These are phyloP conservation scores for Sarocladium brachiariae DNA, from an alignment of 2,329 filamentous ascomycete species.

Conservation along the genomic window DNA sequence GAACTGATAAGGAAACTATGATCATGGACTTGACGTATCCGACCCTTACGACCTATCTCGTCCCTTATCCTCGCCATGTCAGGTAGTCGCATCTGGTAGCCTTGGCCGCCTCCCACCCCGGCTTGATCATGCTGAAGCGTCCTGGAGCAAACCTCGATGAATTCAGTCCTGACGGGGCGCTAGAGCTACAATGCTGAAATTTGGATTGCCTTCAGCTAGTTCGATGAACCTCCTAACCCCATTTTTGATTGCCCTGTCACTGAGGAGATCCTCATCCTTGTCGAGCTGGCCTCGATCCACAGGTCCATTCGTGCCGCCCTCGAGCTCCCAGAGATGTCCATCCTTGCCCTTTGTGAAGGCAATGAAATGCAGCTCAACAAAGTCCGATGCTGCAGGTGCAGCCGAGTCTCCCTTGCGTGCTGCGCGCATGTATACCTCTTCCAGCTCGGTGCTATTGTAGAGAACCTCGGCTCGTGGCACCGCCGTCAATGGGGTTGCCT, in stretches of 20 bases:
- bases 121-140: too few species aligned
- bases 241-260: slow-evolving; percentile 59
- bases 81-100: too few species aligned
- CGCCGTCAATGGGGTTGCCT: slow-evolving; percentile 56
- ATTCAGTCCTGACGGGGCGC: slow-evolving; percentile 14
- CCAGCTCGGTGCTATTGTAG: slow-evolving; percentile 63
- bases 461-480: slow-evolving; percentile 58
- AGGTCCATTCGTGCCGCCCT: slow-evolving; percentile 67
- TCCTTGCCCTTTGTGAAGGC: slow-evolving; percentile 67
- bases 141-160: neutral
- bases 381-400: slow-evolving; percentile 54
- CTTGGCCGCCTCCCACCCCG: too few species aligned
- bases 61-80: too few species aligned
- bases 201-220: slow-evolving; percentile 25
- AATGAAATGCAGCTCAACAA: slow-evolving; percentile 69
- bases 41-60: too few species aligned
- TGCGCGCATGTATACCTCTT: slow-evolving; percentile 65
- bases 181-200: slow-evolving; percentile 34
- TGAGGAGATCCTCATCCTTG: slow-evolving; percentile 55
- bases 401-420: slow-evolving; percentile 61
- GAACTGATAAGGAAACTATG: too few species aligned
- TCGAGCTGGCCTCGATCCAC: slow-evolving; percentile 54
- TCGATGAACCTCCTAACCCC: slow-evolving; percentile 41
- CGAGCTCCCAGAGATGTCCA: slow-evolving; percentile 68
- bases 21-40: too few species aligned